These are phyloP conservation scores for Malbranchea zuffiana DNA, from an alignment of 2,329 filamentous ascomycete genomes.

Conservation along the genomic window DNA sequence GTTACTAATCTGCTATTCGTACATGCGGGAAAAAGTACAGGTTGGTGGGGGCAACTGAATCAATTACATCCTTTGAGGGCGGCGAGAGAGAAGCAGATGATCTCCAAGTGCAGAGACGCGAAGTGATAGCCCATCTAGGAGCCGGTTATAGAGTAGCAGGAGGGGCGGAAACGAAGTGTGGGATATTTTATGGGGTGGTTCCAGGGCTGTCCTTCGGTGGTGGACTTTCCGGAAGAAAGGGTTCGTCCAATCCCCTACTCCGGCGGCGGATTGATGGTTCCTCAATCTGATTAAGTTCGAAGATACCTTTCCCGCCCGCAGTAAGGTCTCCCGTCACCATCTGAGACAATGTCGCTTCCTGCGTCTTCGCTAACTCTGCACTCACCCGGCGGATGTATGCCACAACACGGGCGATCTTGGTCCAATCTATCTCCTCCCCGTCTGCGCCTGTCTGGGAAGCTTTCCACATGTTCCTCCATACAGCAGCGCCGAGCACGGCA, in stretches of 20 bases:
- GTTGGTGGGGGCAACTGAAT: no score
- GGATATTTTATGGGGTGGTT: no score
- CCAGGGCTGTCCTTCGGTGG: no score
- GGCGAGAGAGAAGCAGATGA: no score
- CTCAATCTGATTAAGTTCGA: slow-evolving; percentile 20
- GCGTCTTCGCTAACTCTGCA: slow-evolving; percentile 42
- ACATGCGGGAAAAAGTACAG: no score
- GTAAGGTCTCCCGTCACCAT: slow-evolving; percentile 34
- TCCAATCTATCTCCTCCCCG: slow-evolving; percentile 45
- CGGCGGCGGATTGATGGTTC: background rate
- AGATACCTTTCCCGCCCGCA: slow-evolving; percentile 27
- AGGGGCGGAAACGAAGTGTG: no score
- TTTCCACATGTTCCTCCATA: slow-evolving; percentile 93
- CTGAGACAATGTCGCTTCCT: slow-evolving; percentile 47
- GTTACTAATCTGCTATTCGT: no score
- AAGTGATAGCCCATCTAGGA: no score
- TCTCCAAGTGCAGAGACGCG: no score
- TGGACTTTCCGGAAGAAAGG: slow-evolving; percentile 1
- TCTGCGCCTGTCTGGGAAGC: slow-evolving; percentile 41
- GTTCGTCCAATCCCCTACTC: slow-evolving; percentile 4
- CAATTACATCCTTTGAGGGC: no score
- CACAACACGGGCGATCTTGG: slow-evolving; percentile 50
- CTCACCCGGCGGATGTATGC: slow-evolving; percentile 52
- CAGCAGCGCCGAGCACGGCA: slow-evolving; percentile 47
- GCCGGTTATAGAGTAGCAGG: no score